phyloP scores from a whole-genome alignment of 2,329 filamentous ascomycete species.

The Setomelanomma holmii region DNA sequence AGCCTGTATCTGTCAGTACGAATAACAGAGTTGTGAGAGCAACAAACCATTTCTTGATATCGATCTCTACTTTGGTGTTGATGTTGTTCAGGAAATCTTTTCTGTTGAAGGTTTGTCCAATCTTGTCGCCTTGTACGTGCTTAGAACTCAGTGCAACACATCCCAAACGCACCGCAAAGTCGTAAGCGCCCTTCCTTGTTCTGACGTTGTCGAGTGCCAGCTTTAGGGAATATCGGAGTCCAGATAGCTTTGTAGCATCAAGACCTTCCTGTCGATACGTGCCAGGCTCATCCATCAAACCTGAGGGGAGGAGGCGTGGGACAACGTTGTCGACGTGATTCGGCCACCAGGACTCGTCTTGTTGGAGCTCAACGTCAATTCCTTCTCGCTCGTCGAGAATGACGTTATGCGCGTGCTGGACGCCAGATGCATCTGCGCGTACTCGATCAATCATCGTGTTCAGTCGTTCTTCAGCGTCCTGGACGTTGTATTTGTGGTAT shows the following conservation, averaged over 20 bases:
- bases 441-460: slow-evolving; percentile 30
- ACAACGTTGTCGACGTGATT: slow-evolving; percentile 19
- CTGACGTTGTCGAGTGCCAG: slow-evolving; percentile 28
- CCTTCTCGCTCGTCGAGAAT: slow-evolving; percentile 38
- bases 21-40: too few species aligned
- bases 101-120: slow-evolving; percentile 22
- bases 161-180: slow-evolving; percentile 37
- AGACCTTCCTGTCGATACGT: slow-evolving; percentile 26
- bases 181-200: slow-evolving; percentile 33
- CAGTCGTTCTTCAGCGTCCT: slow-evolving; percentile 30
- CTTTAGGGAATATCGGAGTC: slow-evolving; percentile 26
- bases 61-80: slow-evolving; percentile 12
- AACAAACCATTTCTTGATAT: slow-evolving; percentile 34
- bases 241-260: slow-evolving; percentile 13
- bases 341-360: slow-evolving; percentile 38
- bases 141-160: slow-evolving; percentile 29
- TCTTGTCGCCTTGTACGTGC: slow-evolving; percentile 10
- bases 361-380: slow-evolving; percentile 22
- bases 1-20: too few species aligned
- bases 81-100: slow-evolving; percentile 23
- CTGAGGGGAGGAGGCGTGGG: slow-evolving; percentile 25
- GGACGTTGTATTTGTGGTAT: slow-evolving; percentile 14
- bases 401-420: slow-evolving; percentile 22
- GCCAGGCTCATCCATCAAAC: slow-evolving; percentile 28
- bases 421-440: slow-evolving; percentile 13